Evolutionary conservation across 1,284 basidiomycete genomes (phyloP).

Genomic region (Moniliophthora roreri): DNA sequence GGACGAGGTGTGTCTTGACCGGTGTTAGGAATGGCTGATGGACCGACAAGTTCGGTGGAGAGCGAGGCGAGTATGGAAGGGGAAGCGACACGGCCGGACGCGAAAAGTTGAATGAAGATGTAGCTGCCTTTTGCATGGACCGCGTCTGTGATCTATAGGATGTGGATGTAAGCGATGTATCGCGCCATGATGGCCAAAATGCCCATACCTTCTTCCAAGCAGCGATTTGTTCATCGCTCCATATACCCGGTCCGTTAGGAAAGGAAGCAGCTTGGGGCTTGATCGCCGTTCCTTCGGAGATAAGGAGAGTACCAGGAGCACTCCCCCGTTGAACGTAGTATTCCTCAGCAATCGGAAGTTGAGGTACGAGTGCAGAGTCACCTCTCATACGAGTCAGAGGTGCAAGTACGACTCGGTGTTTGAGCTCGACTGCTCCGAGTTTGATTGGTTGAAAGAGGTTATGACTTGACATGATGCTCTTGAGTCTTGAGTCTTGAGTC

Average conservation of each 20-base stretch:
- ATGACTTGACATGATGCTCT: too few relatives aligned
- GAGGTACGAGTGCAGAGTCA: conserved; percentile 22
- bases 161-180: too few relatives aligned
- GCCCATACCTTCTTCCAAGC: conserved; percentile 41
- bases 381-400: neutral
- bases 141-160: conserved; percentile 18
- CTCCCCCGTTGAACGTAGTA: conserved; percentile 50
- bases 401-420: neutral
- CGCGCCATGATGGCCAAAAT: too few relatives aligned
- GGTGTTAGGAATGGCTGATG: conserved; percentile 41
- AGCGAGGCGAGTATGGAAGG: conserved; percentile 11
- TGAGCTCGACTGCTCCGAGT: neutral
- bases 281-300: conserved; percentile 49
- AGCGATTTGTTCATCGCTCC: conserved; percentile 37
- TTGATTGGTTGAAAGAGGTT: neutral
- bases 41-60: conserved; percentile 27
- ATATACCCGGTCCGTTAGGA: conserved; percentile 40
- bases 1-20: conserved; percentile 28
- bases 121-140: conserved; percentile 23
- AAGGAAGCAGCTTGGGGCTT: conserved; percentile 36
- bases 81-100: conserved; percentile 21
- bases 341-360: conserved; percentile 31
- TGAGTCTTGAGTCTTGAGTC: too few relatives aligned
- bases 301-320: conserved; percentile 44
- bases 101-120: conserved; percentile 27